A percentile compares a stretch with the other conserved stretches of the same genome.
These are phyloP conservation scores for Cyamopsis tetragonoloba DNA, from an alignment of 306 rosid genomes.

Conservation along the genomic window DNA sequence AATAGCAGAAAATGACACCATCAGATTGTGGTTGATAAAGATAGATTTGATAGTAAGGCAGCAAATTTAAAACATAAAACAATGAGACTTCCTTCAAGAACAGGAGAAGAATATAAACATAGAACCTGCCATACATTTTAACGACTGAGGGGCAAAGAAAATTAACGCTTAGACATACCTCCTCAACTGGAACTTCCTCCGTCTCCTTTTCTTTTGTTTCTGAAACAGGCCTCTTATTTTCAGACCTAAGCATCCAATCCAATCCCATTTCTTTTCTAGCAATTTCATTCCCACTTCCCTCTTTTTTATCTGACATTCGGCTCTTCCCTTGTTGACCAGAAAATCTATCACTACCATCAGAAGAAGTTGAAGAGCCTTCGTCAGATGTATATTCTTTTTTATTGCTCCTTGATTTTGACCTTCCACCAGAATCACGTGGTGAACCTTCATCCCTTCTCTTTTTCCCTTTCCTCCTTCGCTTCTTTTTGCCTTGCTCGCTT, in stretches of 20 bases:
- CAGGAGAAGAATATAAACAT: not conserved
- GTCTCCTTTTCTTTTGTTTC: conserved; percentile 35
- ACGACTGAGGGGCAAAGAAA: not conserved
- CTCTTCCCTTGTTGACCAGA: conserved; percentile 12
- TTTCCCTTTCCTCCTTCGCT: conserved; percentile 32
- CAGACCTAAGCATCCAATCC: conserved; percentile 94
- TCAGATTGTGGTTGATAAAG: not conserved
- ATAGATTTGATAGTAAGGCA: not conserved
- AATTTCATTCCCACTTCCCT: conserved; percentile 45
- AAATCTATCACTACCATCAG: conserved; percentile 30
- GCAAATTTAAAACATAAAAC: not conserved
- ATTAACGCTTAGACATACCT: conserved; percentile 43
- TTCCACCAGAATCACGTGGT: conserved; percentile 30
- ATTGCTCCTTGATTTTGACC: conserved; percentile 30
- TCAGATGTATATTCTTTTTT: conserved; percentile 33
- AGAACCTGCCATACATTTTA: not conserved
- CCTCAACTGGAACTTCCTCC: conserved; percentile 49
- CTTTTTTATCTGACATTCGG: conserved; percentile 15
- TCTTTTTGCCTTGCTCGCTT: conserved; percentile 36
- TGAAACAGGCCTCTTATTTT: conserved; percentile 38
- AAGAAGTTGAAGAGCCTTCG: conserved; percentile 28
- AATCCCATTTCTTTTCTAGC: conserved; percentile 80
- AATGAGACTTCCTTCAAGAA: not conserved
- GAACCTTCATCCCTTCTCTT: conserved; percentile 31
- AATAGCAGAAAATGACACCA: not conserved